Evolutionary conservation across 1,139 yeast species (phyloP), one percentile per base, ranked within the genome.

Genomic region (Scheffersomyces lignicola): DNA sequence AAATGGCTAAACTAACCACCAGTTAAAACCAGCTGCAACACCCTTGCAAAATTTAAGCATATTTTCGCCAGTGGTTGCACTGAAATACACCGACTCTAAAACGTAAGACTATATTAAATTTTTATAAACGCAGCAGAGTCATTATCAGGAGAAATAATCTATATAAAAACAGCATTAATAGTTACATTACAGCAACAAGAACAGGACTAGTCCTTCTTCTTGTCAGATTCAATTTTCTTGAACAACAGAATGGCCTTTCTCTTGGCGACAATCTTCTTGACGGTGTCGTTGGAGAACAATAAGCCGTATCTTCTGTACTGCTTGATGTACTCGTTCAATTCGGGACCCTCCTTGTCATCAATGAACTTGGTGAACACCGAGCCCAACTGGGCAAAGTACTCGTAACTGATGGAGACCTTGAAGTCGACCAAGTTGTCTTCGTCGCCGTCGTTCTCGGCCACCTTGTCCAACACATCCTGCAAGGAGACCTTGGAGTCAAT

Each of bases 261-360:
- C 29, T 58, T 51, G 17, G 53, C 56, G 15, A 69, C 71, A 32
- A 73, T 52, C 29, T 65, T 60, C 30, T 56, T 48, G 36, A 82
- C 52, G 27, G 56, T 62, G 2, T 69, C 75, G 42, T 66, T 65
- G 12, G 76, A 62, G 38, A 69, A 69, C 45, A 75, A 60, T 34
- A 83, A 76, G 25, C 90, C 90, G 46, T 57, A 79, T 47, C 76
- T 70, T 68, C 90, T 80, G 58, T 74, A 76, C 40, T 68, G 69
- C 52, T 73, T 77, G 47, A 75, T 69, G 33, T 62, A 59, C 22
- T 63, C 71, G 27, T 58, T 55, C 34, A 69, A 47, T 35, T 64
- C 64, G 11, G 51, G 47, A 13, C 54, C 59, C 32, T 61, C 65
- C 47, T 58, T 56, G 36, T 50, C 56, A 13, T 49, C 52, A 34